A percentile compares a stretch with the other conserved stretches of the same genome.
Conservation (phyloP, 2,329 filamentous ascomycete species). For the Aspergillus pseudotamarii region DNA sequence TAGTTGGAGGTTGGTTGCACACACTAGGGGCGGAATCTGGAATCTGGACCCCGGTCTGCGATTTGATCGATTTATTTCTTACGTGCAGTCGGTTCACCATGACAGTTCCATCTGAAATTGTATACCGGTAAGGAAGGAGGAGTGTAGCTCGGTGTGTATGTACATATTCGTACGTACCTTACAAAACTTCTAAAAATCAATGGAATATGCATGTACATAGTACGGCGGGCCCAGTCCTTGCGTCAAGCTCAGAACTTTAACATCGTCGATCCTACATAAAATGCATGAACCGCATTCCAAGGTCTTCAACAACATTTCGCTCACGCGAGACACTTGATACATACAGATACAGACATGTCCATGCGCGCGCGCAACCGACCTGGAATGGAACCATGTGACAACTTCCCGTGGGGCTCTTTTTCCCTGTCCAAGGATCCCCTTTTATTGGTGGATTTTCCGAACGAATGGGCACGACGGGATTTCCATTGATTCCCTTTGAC, state of each 20-base stretch:
- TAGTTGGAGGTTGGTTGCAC: background rate
- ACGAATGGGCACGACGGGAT: constrained; percentile 14
- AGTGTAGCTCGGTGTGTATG: background rate
- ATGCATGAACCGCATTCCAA: background rate
- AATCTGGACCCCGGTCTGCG: background rate
- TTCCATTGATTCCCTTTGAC: background rate
- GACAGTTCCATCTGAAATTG: background rate
- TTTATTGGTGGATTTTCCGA: constrained; percentile 6
- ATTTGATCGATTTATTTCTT: background rate
- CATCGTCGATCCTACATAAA: background rate
- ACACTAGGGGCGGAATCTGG: background rate
- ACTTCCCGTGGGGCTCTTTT: background rate
- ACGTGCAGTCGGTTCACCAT: background rate
- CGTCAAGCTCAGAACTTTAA: background rate
- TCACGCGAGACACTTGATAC: background rate
- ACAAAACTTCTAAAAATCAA: background rate
- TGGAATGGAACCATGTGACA: background rate
- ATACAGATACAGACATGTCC: background rate
- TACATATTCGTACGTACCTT: background rate
- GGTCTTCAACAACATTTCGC: background rate
- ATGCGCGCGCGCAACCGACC: background rate
- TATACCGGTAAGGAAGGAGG: background rate
- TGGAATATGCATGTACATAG: background rate
- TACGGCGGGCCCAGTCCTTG: background rate
- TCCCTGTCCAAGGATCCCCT: background rate